Evolutionary conservation across 1,284 basidiomycete species (phyloP), one percentile per base, ranked within the genome.

Genomic region (Ceratobasidium sp.): DNA sequence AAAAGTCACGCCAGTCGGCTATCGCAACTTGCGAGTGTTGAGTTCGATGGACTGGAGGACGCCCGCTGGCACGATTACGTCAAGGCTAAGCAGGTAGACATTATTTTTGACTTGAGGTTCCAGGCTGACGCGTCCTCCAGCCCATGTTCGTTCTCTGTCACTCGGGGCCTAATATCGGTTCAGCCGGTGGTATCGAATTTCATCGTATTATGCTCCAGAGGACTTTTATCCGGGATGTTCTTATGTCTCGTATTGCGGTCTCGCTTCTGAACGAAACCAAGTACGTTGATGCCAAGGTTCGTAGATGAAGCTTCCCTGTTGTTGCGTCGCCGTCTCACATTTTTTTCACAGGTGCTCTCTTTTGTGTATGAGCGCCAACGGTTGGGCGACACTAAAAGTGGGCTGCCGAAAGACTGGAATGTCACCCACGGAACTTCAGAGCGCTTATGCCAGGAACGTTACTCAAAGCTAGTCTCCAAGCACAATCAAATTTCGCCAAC

Each of bases 91-190:
- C 84, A 85, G 78, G 85, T 85, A 75, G 36, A 75, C 28, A 30
- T 16, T 23, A 74, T 40, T 1, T 25, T 6, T 6, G 7, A n/a
- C n/a, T 38, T 59, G 36, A 5, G 0, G 4, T 14, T 12, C 2
- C 54, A 11, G 33, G 25, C 6, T 58, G 30, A 59, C 56, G 25
- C 51, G 76, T 36, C 28, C 51, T 36, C 30, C 23, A 89, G 87
- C 89, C 89, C 1, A 89, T 90, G 87, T 89, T 89, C 71, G 81
- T 86, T 21, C 81, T 90, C 79, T 80, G 82, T 12, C 84, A 86
- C 75, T 87, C 88, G 72, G 87, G 86, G 5, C 84, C 83, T 1
- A 63, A 78, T 3, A 73, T 77, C 6, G 74, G 75, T 0, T 46
- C 36, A 18, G 70, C 77, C 6, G 60, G 36, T 12, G 67, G 73